Base-by-base conservation (phyloP, 1,139 yeast genomes). In the Magnusiomyces suaveolens region DNA sequence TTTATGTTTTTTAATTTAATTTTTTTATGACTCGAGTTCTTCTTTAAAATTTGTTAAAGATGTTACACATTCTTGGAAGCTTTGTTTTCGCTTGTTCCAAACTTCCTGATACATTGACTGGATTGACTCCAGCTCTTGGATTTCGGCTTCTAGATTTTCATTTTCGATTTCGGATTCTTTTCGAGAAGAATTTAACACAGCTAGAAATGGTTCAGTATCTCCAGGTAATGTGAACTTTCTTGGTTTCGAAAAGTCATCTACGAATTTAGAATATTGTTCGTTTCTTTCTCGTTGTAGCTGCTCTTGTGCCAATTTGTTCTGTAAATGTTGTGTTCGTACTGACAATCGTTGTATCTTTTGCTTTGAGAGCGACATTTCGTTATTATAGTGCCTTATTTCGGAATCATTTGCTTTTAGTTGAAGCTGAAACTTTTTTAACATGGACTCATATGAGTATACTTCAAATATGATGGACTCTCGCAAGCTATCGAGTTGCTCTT, bases 171-270 rank as follows among this genome's bases (percentile, higher is more conserved):
- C 33, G n/a, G 20, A 16, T 2, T 46, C 48, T 29, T 29, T 29
- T n/a, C 48, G 14, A 3, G 48, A 46, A 10, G 39, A 20, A 29
- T 46, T 26, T 18, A 46, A 16, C 29, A 46, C 20, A 29, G 32
- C 48, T 24, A 46, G 20, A 18, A 24, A 24, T 12, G 33, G 36
- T 46, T 46, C 48, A 39, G 2, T 2, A 3, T 46, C 48, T 4
- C 6, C 6, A 14, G 43, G 16, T 8, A 8, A 29, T 4, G 43
- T 48, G n/a, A 36, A 33, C 20, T 48, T 48, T 24, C 44, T 20
- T 14, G 51, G 51, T 25, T 48, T 48, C 21, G n/a, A n/a, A 24
- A 48, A 48, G 16, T 48, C 51, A 16, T 38, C 46, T 10, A 36
- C 51, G 26, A 23, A 20, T 23, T 38, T 36, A 1, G 51, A 48